Base-by-base conservation (phyloP, 2,329 filamentous ascomycete species). In the Pseudofabraea citricarpa region DNA sequence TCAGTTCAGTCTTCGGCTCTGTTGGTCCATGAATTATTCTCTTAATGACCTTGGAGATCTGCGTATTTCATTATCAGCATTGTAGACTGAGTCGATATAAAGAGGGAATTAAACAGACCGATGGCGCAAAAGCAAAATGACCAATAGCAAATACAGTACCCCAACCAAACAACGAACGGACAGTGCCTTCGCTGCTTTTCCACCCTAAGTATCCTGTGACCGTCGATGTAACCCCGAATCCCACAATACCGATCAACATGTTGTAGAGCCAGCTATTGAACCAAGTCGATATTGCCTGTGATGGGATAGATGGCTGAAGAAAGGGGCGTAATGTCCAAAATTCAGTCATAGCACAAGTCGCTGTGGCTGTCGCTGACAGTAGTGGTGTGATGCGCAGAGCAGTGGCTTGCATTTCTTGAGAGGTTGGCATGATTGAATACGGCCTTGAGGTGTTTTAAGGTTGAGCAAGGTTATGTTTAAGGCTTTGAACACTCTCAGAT, bases 261-360 rank as follows among this genome's bases (percentile, higher is more conserved):
- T 36, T 20, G 19, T 46, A 45, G 1, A 54, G 26, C 24, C 39
- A 54, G 12, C 20, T 27, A 12, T 48, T 43, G 40, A 36, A 52
- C 36, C 48, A 47, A 4, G 12, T 6, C 4, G 42, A 43, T 6
- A 49, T 21, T 5, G 48, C 43, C 19, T 44, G 16, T 12, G 47
- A 13, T 18, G 46, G 39, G 2, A 46, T 48, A 9, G 33, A 26
- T 12, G 45, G 21, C 13, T 38, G 19, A 29, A 51, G 45, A 26
- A 50, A 44, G 15, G 48, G 48, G 8, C 49, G n/a, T 7, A 54
- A 16, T 3, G 42, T 49, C 41, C 40, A 46, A 26, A 42, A 47
- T 39, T 50, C 46, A 1, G 43, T 49, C 8, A 45, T 36, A 36
- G 26, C 36, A 43, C 51, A 49, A 9, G 43, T 45, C 8, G 48